phyloP scores from a whole-genome alignment of 805 yeast genomes.

The Monosporozyma aerobia region DNA sequence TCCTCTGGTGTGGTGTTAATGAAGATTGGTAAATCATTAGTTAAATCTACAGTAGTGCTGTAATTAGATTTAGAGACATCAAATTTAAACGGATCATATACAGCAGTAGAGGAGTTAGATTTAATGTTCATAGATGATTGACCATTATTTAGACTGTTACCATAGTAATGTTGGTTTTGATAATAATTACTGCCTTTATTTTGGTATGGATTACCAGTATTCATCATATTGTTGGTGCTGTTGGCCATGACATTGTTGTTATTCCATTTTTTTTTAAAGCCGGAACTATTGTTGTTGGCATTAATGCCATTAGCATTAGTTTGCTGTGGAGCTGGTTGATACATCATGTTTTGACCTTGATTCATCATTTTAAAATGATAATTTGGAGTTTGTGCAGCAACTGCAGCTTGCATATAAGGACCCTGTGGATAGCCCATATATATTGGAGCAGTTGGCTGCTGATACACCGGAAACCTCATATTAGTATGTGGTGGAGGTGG shows the following conservation, averaged over 20 bases:
- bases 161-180: constrained; percentile 9
- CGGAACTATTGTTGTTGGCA: constrained; percentile 4
- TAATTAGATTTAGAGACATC: constrained; percentile 16
- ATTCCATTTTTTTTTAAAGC: constrained; percentile 23
- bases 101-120: constrained; percentile 6
- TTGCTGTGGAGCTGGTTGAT: constrained; percentile 6
- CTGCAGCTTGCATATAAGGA: constrained; percentile 23
- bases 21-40: constrained; percentile 22
- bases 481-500: constrained; percentile 25
- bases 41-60: constrained; percentile 5
- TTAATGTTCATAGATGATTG: constrained; percentile 3
- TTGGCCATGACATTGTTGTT: constrained; percentile 5
- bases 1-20: constrained; percentile 25
- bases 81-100: constrained; percentile 20
- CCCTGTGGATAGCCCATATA: constrained; percentile 21
- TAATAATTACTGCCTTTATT: constrained; percentile 10
- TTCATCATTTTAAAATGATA: constrained; percentile 25
- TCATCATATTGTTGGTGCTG: constrained; percentile 1
- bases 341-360: constrained; percentile 15
- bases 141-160: background rate
- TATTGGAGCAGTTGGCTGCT: constrained; percentile 23
- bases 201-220: constrained; percentile 4
- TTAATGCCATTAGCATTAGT: constrained; percentile 5
- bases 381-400: constrained; percentile 21
- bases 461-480: constrained; percentile 24